Conservation (phyloP, 192 early-diverging fungal species). For the Coemansia umbellata region DNA sequence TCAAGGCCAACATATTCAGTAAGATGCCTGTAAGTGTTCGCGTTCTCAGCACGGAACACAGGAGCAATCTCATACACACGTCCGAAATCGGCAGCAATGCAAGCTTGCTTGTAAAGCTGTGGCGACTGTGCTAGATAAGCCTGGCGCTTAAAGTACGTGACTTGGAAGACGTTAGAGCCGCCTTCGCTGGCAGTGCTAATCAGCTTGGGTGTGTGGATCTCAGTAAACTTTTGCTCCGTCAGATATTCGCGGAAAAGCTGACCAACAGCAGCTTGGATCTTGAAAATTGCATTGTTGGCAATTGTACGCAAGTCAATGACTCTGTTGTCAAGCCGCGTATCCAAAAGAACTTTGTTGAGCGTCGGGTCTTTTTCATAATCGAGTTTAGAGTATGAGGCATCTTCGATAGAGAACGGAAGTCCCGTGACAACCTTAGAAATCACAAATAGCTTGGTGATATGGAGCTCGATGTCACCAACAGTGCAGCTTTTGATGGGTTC, state of each 20-base stretch:
- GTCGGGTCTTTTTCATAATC: slow-evolving; percentile 71
- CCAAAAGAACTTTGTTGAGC: slow-evolving; percentile 74
- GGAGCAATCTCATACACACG: slow-evolving; percentile 97
- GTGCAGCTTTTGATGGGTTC: slow-evolving; percentile 91
- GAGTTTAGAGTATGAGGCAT: slow-evolving; percentile 79
- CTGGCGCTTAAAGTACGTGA: slow-evolving; percentile 92
- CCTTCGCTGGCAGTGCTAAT: slow-evolving; percentile 91
- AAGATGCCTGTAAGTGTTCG: slow-evolving; percentile 97
- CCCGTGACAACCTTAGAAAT: slow-evolving; percentile 68
- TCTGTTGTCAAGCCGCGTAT: slow-evolving; percentile 94
- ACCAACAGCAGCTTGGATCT: slow-evolving; percentile 90
- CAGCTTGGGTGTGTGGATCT: slow-evolving; percentile 99
- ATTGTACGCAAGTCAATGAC: slow-evolving; percentile 90
- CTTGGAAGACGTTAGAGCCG: slow-evolving; percentile 96
- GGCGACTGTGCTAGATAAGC: slow-evolving; percentile 98
- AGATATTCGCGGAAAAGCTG: slow-evolving; percentile 95
- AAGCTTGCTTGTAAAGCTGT: slow-evolving; percentile 99
- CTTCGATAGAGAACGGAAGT: slow-evolving; percentile 90
- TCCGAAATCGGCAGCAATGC: slow-evolving; percentile 94
- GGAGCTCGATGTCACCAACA: slow-evolving; percentile 88
- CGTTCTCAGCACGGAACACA: slow-evolving; percentile 99
- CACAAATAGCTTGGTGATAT: slow-evolving; percentile 70
- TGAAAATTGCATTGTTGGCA: slow-evolving; percentile 97
- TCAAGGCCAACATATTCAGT: slow-evolving; percentile 98
- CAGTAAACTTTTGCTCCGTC: slow-evolving; percentile 72